Conservation (phyloP, 306 rosid species). For the Dryas alaskensis region DNA sequence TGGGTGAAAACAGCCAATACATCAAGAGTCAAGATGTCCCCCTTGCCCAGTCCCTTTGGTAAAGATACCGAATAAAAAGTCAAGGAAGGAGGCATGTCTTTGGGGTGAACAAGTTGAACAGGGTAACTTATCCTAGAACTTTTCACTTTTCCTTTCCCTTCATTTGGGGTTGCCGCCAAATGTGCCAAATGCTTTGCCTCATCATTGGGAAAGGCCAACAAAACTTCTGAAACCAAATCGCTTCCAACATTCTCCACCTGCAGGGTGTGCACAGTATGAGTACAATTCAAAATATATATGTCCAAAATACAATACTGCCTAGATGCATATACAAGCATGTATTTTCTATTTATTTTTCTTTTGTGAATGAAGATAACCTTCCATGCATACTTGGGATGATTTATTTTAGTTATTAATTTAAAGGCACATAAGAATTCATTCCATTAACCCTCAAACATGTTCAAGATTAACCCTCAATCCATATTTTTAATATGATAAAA, state of each 20-base stretch:
- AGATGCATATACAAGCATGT: neutral
- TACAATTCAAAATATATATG: neutral
- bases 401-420: neutral
- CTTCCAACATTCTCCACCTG: constrained; percentile 83
- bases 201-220: constrained; percentile 64
- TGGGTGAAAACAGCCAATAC: constrained; percentile 71
- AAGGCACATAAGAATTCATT: neutral
- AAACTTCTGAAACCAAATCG: constrained; percentile 49
- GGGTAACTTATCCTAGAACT: constrained; percentile 46
- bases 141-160: constrained; percentile 76
- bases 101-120: constrained; percentile 47
- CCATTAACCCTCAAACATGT: neutral
- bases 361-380: neutral
- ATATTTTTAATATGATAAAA: neutral
- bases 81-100: constrained; percentile 59
- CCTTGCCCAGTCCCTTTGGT: constrained; percentile 71
- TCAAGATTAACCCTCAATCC: neutral
- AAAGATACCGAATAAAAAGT: constrained; percentile 63
- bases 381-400: neutral
- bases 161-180: constrained; percentile 46
- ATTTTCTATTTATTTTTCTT: neutral
- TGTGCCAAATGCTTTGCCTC: constrained; percentile 67
- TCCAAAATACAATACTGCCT: neutral
- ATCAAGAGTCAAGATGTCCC: constrained; percentile 58
- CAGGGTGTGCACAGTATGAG: neutral